Conservation (phyloP, 257 asterid genomes). For the Fraxinus quadrangulata region DNA sequence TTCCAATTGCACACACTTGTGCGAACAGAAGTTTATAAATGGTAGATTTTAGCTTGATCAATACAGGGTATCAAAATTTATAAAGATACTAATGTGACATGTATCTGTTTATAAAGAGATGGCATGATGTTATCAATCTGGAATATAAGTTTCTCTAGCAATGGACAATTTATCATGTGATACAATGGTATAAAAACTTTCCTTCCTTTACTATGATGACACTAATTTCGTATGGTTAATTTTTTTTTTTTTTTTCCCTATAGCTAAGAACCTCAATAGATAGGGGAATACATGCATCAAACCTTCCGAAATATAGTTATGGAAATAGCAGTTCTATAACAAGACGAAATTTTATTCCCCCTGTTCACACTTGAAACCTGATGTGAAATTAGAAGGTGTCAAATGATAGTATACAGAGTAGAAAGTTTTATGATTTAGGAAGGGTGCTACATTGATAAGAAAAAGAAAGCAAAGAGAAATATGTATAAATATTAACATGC, state of each 20-base stretch:
- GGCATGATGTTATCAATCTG: background rate
- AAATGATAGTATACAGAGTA: background rate
- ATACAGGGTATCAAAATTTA: background rate
- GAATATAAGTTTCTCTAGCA: background rate
- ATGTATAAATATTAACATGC: background rate
- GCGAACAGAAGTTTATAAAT: background rate
- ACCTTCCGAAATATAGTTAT: background rate
- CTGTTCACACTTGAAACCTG: background rate
- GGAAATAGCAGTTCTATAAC: background rate
- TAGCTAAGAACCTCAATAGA: background rate
- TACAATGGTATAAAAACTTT: background rate
- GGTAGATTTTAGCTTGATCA: background rate
- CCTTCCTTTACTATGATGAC: background rate
- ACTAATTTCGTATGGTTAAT: background rate
- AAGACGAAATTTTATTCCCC: background rate
- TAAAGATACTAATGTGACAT: background rate
- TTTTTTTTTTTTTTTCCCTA: background rate
- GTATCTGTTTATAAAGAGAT: background rate
- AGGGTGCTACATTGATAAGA: background rate
- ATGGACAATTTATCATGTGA: background rate
- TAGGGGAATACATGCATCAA: background rate
- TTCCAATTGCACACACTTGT: background rate
- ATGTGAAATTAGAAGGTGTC: background rate
- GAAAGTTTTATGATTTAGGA: background rate
- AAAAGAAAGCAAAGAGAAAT: background rate